phyloP scores from a whole-genome alignment of 148 eudicot species.

The Tetragonia tetragonoides region DNA sequence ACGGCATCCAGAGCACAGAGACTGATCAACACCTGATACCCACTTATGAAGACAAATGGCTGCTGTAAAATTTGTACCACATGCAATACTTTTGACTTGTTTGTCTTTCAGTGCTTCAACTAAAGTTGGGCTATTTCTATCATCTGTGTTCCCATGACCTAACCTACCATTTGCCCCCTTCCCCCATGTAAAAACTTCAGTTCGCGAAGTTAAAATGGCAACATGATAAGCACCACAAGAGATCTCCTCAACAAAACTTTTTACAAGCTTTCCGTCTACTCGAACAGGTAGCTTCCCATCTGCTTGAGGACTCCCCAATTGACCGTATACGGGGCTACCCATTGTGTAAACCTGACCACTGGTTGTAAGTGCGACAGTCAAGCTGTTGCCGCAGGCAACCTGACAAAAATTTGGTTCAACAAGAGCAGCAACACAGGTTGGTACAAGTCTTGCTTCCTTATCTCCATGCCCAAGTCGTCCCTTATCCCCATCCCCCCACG shows the following conservation, averaged over 20 bases:
- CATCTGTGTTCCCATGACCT: constrained; percentile 68
- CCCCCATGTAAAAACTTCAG: constrained; percentile 83
- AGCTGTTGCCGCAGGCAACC: constrained; percentile 71
- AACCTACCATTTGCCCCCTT: constrained; percentile 71
- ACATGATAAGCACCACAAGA: constrained; percentile 82
- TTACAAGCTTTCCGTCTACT: constrained; percentile 53
- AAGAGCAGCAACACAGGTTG: constrained; percentile 48
- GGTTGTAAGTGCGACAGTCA: constrained; percentile 73
- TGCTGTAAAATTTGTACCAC: constrained; percentile 71
- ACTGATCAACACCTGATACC: constrained; percentile 52
- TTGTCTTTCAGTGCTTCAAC: constrained; percentile 60
- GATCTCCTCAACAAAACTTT: constrained; percentile 57
- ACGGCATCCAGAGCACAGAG: constrained; percentile 64
- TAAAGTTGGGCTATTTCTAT: constrained; percentile 59
- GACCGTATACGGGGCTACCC: constrained; percentile 70
- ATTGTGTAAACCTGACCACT: constrained; percentile 70
- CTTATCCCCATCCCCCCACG: constrained; percentile 81
- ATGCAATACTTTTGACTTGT: constrained; percentile 59
- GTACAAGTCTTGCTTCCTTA: constrained; percentile 51
- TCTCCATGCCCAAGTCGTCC: constrained; percentile 86
- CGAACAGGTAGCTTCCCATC: constrained; percentile 51
- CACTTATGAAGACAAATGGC: constrained; percentile 64
- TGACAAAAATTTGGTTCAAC: constrained; percentile 55
- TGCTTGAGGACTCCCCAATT: constrained; percentile 50
- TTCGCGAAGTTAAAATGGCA: constrained; percentile 57